Evolutionary conservation across 176 grass and related monocot species (phyloP), one percentile per base, ranked within the genome.

Genomic region (Ensete ventricosum): DNA sequence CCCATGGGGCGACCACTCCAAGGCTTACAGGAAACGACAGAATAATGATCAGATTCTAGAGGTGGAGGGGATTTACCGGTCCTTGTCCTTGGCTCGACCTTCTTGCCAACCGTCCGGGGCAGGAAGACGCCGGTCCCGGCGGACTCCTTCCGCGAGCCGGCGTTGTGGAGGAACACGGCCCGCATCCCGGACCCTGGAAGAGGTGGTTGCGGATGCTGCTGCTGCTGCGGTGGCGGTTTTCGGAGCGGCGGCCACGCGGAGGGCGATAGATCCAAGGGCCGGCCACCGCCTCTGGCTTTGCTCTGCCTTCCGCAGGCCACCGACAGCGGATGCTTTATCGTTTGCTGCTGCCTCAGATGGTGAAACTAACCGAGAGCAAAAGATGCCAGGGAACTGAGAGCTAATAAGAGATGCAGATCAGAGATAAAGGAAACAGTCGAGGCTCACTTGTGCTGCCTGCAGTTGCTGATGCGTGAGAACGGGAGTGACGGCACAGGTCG

Each of bases 91-190:
- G 81, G 72, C 25, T 91, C 88, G 0, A 76, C 54, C 0, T 84
- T 79, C 0, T 73, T 11, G 11, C 86, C 91, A 19, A 81, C 86
- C 0, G 82, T 79, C 6, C 96, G 83, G 0, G 96, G 96, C 0
- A 99, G 77, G 74, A 95, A 99, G 0, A 99, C 96, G 0, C 96
- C 96, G 16, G 96, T 99, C 11, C 96, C 96, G 21, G 80, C 86
- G 5, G 91, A 92, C 69, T 99, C 96, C 62, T 83, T 80, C 77
- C 89, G 91, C 69, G 59, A 69, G 3, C 86, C 88, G 0, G 82
- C 50, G 1, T 69, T 79, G 12, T 80, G 25, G 1, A 99, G 91
- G 53, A 99, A 99, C 7, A 99, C 84, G 0, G 91, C 88, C 2
- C 95, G 81, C 95, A 99, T 94, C 58, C 84, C 86, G 0, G 77